Base-by-base conservation (phyloP, 371 early-diverging fungal species). In the Mortierella sp. region DNA sequence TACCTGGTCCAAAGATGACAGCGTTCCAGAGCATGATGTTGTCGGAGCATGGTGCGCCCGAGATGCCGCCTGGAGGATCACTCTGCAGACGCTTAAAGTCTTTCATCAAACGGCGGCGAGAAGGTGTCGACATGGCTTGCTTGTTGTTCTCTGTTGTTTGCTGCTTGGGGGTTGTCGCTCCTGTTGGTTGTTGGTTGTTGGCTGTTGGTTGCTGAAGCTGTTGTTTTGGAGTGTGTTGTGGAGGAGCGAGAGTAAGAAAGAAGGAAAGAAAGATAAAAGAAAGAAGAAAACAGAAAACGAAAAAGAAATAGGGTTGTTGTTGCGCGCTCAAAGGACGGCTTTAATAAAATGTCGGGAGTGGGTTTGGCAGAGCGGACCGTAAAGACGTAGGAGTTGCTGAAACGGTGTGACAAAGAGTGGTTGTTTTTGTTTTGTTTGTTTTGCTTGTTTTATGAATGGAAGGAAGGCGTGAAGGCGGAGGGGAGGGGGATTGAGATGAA, bases 1-100 rank as follows among this genome's bases (percentile, higher is more conserved):
- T 92, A 95, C 94, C 92, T 69, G 98, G 99, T 13, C 98, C 99
- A 91, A 99, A 98, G 87, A 99, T 99, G 53, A 99, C 97, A 6
- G 99, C 99, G 87, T 98, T 97, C 98, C 98, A 98, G 74, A 94
- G 87, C 95, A 97, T 94, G 79, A 96, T 97, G 88, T 97, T 98
- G 90, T 98, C 98, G 1, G 97, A 92, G 88, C 96, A 96, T 11
- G 99, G 99, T 0, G 98, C 96, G 48, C 98, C 99, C 64, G 95
- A 91, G 72, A 95, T 92, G 69, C 96, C 92, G 82, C 95, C 97
- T 69, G 98, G 97, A 34, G 99, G 96, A 89, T 99, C 99, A 70
- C 94, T 96, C 87, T 97, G 96, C 46, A 99, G 91, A 74, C 98
- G 91, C 87, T 98, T 99, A 81, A 99, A 99, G 90, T 99, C 99